Evolutionary conservation across 2,329 filamentous ascomycete species (phyloP).

Genomic region (Lecanicillium sp.): DNA sequence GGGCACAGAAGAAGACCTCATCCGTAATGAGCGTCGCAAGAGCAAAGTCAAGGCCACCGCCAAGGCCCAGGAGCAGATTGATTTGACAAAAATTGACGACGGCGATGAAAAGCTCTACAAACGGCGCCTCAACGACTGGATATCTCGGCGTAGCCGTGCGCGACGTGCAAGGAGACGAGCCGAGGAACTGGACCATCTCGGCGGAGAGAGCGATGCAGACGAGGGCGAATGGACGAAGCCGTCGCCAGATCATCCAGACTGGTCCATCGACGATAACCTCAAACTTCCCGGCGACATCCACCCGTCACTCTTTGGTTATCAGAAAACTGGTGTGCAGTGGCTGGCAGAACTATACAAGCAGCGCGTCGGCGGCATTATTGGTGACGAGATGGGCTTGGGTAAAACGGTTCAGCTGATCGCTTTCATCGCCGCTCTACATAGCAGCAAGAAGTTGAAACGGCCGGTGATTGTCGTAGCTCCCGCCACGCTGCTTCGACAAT

Average conservation of each 20-base stretch:
- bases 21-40: conserved; percentile 35
- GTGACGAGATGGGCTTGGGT: conserved; percentile 97
- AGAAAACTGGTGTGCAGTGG: conserved; percentile 96
- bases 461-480: conserved; percentile 90
- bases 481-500: conserved; percentile 91
- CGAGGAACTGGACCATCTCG: conserved; percentile 27
- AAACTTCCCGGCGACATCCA: conserved; percentile 88
- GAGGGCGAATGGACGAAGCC: conserved; percentile 73
- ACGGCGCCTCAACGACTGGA: conserved; percentile 68
- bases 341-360: conserved; percentile 87
- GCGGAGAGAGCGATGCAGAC: conserved; percentile 38
- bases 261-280: conserved; percentile 67
- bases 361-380: conserved; percentile 86
- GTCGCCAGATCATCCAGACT: conserved; percentile 75
- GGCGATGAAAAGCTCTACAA: conserved; percentile 82
- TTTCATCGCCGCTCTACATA: conserved; percentile 84
- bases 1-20: conserved; percentile 32
- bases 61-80: conserved; percentile 35
- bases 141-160: conserved; percentile 42
- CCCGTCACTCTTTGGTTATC: conserved; percentile 89
- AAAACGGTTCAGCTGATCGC: conserved; percentile 74
- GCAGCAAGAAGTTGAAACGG: conserved; percentile 76
- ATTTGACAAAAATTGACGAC: conserved; percentile 67
- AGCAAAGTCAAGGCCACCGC: conserved; percentile 33
- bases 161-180: conserved; percentile 35